Percentiles rank a stretch among this genome's conserved stretches.
These are phyloP conservation scores for Bacterosira constricta DNA, from an alignment of 108 stramenopile species.

Conservation along the genomic window DNA sequence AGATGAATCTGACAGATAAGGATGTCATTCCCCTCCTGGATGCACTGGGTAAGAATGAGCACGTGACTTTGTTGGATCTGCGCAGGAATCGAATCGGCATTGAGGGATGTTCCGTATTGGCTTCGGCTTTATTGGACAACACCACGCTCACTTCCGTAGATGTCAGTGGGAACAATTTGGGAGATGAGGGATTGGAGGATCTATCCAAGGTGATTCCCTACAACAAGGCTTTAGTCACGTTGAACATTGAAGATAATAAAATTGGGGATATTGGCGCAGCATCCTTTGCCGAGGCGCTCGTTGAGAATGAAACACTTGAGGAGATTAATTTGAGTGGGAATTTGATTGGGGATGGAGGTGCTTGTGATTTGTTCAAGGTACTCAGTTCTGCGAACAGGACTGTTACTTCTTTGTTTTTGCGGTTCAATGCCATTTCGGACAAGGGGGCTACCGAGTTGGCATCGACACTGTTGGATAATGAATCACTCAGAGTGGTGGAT, in stretches of 20 bases:
- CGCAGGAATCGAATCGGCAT: constrained; percentile 31
- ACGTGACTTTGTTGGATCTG: constrained; percentile 5
- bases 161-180: constrained; percentile 25
- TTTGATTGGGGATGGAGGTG: constrained; percentile 39
- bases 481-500: constrained; percentile 14
- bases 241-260: constrained; percentile 19
- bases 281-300: constrained; percentile 22
- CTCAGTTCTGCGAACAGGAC: not conserved
- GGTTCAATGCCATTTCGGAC: constrained; percentile 24
- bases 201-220: constrained; percentile 9
- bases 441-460: constrained; percentile 37
- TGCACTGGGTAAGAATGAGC: constrained; percentile 8
- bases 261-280: constrained; percentile 22
- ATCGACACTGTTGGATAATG: constrained; percentile 38
- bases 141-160: constrained; percentile 13
- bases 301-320: constrained; percentile 11
- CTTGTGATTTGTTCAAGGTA: constrained; percentile 19
- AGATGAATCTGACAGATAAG: constrained; percentile 12
- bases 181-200: constrained; percentile 12
- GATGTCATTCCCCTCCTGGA: constrained; percentile 28
- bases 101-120: constrained; percentile 20
- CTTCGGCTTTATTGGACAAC: constrained; percentile 22
- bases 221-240: not conserved
- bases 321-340: constrained; percentile 26
- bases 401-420: not conserved